Conservation (phyloP, 2,329 filamentous ascomycete genomes). For the Drechslera avenae region DNA sequence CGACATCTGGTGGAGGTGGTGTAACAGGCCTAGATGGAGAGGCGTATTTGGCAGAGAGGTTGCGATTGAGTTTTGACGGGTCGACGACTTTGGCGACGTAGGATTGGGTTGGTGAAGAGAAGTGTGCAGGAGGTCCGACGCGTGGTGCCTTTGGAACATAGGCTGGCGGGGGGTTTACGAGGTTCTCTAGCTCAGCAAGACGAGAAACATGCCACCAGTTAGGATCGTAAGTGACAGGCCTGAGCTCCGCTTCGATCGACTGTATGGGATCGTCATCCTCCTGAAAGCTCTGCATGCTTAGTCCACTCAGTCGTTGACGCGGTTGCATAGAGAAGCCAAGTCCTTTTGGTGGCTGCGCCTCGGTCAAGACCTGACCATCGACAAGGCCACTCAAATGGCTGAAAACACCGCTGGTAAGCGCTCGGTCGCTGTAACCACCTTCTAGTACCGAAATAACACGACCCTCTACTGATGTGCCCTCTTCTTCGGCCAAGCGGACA, state of each 20-base stretch:
- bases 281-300: conserved; percentile 43
- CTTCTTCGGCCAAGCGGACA: conserved; percentile 79
- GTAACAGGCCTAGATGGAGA: conserved; percentile 56
- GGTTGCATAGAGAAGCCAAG: conserved; percentile 62
- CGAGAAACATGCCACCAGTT: conserved; percentile 52
- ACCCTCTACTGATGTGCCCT: conserved; percentile 76
- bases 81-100: conserved; percentile 81
- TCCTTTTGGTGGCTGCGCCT: conserved; percentile 49
- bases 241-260: conserved; percentile 25
- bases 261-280: conserved; percentile 26
- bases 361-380: conserved; percentile 53
- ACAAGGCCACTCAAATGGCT: conserved; percentile 88
- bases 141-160: conserved; percentile 65
- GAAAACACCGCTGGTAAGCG: conserved; percentile 83
- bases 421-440: conserved; percentile 93
- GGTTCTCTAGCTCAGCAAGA: conserved; percentile 41
- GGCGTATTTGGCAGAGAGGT: conserved; percentile 57
- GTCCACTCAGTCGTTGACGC: conserved; percentile 55
- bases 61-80: conserved; percentile 68
- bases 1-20: conserved; percentile 78
- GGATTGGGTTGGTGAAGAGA: conserved; percentile 85
- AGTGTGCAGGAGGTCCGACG: conserved; percentile 68
- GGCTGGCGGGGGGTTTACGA: conserved; percentile 39
- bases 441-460: conserved; percentile 92
- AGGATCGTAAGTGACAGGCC: conserved; percentile 45